These are phyloP conservation scores for Boletellus deceptivus DNA, from an alignment of 1,284 basidiomycete genomes.

Conservation along the genomic window DNA sequence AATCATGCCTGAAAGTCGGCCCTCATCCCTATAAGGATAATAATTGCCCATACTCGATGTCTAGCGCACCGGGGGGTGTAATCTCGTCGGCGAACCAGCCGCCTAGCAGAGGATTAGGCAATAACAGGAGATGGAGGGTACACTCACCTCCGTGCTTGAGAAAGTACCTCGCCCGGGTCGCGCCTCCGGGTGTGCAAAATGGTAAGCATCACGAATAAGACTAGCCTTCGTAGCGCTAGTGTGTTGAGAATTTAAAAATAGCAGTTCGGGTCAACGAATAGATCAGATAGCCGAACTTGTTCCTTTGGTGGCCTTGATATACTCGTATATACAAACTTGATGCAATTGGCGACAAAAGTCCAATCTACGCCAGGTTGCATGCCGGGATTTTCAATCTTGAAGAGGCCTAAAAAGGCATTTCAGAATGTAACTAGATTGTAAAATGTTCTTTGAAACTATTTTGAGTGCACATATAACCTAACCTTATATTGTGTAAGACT, in stretches of 20 bases:
- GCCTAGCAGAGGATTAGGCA: conserved; percentile 32
- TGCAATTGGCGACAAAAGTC: conserved; percentile 50
- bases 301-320: conserved; percentile 73
- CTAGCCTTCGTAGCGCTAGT: conserved; percentile 45
- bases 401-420: no score
- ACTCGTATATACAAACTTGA: conserved; percentile 60
- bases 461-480: no score
- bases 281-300: conserved; percentile 39
- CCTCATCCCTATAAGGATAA: not conserved
- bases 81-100: conserved; percentile 59
- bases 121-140: not conserved
- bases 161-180: conserved; percentile 53
- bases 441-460: no score
- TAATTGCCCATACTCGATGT: conserved; percentile 52
- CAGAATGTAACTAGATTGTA: no score
- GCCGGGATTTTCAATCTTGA: no score
- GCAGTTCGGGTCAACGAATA: not conserved
- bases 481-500: no score
- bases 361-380: conserved; percentile 53
- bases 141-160: conserved; percentile 53
- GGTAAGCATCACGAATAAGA: conserved; percentile 52
- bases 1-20: conserved; percentile 35
- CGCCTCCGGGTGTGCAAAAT: conserved; percentile 53
- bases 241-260: conserved; percentile 38
- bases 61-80: conserved; percentile 64